Evolutionary conservation across 192 early-diverging fungal genomes (phyloP).

Genomic region (Coemansia sp.): DNA sequence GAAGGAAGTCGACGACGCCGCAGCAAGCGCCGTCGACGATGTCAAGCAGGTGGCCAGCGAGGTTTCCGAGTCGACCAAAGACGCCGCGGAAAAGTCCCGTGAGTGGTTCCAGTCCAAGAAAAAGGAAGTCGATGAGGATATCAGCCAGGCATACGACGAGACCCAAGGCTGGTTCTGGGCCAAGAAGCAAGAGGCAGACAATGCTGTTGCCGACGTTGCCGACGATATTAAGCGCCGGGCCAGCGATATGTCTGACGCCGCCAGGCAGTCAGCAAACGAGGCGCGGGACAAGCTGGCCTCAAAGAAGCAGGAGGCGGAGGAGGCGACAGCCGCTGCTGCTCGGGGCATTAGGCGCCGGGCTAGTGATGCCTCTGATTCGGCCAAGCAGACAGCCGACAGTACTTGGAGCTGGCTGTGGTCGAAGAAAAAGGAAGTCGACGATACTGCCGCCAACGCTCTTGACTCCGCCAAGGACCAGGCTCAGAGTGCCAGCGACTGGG

Average conservation of each 20-base stretch:
- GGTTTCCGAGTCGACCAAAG: neutral
- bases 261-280: slow-evolving; percentile 13
- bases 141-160: neutral
- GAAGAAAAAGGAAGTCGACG: slow-evolving; percentile 17
- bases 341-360: neutral
- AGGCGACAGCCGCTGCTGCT: neutral
- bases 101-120: slow-evolving; percentile 32
- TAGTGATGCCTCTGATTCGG: slow-evolving; percentile 14
- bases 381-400: slow-evolving; percentile 16
- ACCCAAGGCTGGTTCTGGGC: slow-evolving; percentile 30
- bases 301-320: slow-evolving; percentile 14
- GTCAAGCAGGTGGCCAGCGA: neutral
- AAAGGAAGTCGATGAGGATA: slow-evolving; percentile 5
- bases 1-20: slow-evolving; percentile 12
- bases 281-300: slow-evolving; percentile 1
- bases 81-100: slow-evolving; percentile 13
- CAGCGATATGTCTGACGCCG: slow-evolving; percentile 14
- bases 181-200: slow-evolving; percentile 25
- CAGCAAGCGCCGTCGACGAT: neutral
- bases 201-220: neutral
- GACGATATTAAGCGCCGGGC: neutral
- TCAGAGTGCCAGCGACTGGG: slow-evolving; percentile 15
- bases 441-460: slow-evolving; percentile 6
- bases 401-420: slow-evolving; percentile 16
- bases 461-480: slow-evolving; percentile 1